Evolutionary conservation across 1,139 yeast species (phyloP), one percentile per base, ranked within the genome.

Genomic region (Candida tetrigidarum): DNA sequence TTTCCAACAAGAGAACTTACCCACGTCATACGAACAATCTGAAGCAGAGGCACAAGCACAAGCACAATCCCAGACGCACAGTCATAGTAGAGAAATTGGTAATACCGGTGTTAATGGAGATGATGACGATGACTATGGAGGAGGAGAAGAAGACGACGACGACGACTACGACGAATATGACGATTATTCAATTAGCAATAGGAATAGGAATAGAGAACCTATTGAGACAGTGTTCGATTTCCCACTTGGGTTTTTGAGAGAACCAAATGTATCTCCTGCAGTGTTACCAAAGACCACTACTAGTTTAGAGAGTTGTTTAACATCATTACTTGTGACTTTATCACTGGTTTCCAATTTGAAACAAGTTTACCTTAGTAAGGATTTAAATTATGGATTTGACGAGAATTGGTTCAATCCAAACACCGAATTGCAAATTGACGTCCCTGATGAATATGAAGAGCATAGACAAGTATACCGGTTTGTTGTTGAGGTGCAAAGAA

Each of bases 291-390:
- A 19, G 7, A 25, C 28, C 1, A 39, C 40, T 20, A 14, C 22
- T 3, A 20, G 41, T 12, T 34, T 60, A 43, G 64, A 62, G 44
- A 65, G 67, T 50, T 62, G 57, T 46, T 44, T 65, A 19, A 45
- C 63, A 2, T 69, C 72, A 0, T 44, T 67, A 7, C 34, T 67
- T 22, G 50, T 60, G 6, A 53, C 63, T 4, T 45, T 67, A 27
- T 47, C 63, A 7, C 71, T 66, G 48, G 44, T 64, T 6, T 52
- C 49, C n/a, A 51, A 54, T 38, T 58, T 68, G 41, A 53, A 49
- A 23, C 12, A 50, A 14, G 39, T 52, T 52, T 6, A 52, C 48
- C 19, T 43, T 29, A 23, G 43, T 28, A 16, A 47, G 44, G 37
- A 51, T 36, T n/a, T 52, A 49, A 58, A 56, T 37, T 54, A 56